phyloP scores from a whole-genome alignment of 192 early-diverging fungal species.

The Umbelopsis vinacea region DNA sequence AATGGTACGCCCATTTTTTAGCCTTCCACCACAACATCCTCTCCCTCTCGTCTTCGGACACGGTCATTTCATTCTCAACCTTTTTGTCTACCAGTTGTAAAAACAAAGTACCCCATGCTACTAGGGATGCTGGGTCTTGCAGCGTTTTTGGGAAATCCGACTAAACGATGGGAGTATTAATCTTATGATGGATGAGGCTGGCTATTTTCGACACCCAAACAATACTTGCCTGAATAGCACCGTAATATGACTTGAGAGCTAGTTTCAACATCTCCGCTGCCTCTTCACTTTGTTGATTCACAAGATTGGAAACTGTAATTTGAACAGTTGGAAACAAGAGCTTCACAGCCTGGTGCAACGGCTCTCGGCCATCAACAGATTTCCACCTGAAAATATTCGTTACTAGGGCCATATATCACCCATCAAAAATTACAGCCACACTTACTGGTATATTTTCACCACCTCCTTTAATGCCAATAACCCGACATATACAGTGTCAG shows the following conservation, averaged over 20 bases:
- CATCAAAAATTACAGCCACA: not conserved
- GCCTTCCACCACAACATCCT: slow-evolving; percentile 87
- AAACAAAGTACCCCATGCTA: slow-evolving; percentile 91
- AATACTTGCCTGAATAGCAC: slow-evolving; percentile 61
- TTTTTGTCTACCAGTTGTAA: slow-evolving; percentile 75
- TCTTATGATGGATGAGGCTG: no score
- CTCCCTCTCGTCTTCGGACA: slow-evolving; percentile 70
- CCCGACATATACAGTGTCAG: slow-evolving; percentile 72
- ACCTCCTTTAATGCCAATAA: slow-evolving; percentile 79
- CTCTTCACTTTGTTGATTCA: slow-evolving; percentile 64
- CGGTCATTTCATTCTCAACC: slow-evolving; percentile 50
- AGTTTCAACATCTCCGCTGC: slow-evolving; percentile 85
- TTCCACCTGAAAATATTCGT: slow-evolving; percentile 56
- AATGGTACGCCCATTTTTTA: slow-evolving; percentile 94
- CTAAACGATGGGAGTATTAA: not conserved
- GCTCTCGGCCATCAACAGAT: slow-evolving; percentile 60
- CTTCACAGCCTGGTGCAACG: slow-evolving; percentile 72
- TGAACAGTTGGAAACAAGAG: slow-evolving; percentile 78
- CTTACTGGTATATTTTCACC: slow-evolving; percentile 77
- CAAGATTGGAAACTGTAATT: slow-evolving; percentile 67
- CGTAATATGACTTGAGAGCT: slow-evolving; percentile 81
- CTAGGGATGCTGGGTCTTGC: slow-evolving; percentile 71
- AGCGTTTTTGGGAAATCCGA: slow-evolving; percentile 59
- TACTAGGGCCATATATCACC: not conserved
- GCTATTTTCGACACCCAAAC: no score